Percentiles rank a stretch among this genome's conserved stretches.
Conservation (phyloP, 345 rosid genomes). For the Nasturtium officinale region DNA sequence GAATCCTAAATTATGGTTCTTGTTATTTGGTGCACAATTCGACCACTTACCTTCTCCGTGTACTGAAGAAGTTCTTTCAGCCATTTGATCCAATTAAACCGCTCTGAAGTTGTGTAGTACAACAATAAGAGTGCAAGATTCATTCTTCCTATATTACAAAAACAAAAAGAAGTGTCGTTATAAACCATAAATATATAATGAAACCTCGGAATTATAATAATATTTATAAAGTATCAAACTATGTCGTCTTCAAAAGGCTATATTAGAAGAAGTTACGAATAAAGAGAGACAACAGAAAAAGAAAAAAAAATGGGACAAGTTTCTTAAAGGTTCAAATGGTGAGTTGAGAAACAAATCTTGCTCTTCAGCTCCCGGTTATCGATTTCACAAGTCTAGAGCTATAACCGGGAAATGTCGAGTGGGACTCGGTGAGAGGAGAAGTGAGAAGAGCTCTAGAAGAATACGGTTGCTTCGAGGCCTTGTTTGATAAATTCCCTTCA, state of each 20-base stretch:
- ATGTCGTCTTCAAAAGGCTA: conserved; percentile 10
- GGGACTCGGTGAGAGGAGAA: conserved; percentile 32
- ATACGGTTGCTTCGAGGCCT: conserved; percentile 39
- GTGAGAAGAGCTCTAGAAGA: conserved; percentile 39
- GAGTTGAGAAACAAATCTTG: conserved; percentile 18
- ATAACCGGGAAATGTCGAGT: conserved; percentile 24
- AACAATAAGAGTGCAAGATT: background rate
- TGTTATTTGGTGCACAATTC: conserved; percentile 40
- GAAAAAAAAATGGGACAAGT: conserved; percentile 22
- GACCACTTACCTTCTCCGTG: too few relatives aligned
- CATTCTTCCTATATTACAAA: background rate
- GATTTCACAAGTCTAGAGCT: conserved; percentile 37
- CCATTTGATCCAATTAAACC: background rate
- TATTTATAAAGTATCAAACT: background rate
- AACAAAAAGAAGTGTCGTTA: background rate
- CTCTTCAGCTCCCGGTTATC: conserved; percentile 39
- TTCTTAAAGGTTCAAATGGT: background rate
- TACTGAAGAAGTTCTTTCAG: background rate
- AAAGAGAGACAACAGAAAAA: conserved; percentile 11
- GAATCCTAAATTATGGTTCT: conserved; percentile 42
- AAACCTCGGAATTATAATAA: background rate
- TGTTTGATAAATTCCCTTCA: conserved; percentile 33
- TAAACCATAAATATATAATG: background rate
- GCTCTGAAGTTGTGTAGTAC: background rate
- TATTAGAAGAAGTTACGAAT: conserved; percentile 13